Percentiles rank a stretch among this genome's conserved stretches.
Conservation (phyloP, 495 filamentous ascomycete species). For the Corynascus novoguineensis region DNA sequence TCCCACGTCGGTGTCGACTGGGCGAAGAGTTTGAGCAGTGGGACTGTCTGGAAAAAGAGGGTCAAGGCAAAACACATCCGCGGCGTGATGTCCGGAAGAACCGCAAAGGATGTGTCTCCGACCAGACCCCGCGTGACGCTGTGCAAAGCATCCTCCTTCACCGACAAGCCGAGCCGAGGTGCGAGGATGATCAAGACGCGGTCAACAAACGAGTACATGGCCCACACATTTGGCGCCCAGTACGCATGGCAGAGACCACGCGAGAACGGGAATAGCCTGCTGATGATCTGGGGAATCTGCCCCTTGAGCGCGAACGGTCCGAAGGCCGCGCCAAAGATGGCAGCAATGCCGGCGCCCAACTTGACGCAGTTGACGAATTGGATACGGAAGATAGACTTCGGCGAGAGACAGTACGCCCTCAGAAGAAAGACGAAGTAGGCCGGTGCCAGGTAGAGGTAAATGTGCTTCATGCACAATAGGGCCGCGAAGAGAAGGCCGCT, state of each 20-base stretch:
- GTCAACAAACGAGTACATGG: slow-evolving; percentile 90
- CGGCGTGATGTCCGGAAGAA: slow-evolving; percentile 80
- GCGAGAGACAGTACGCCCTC: slow-evolving; percentile 79
- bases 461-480: slow-evolving; percentile 92
- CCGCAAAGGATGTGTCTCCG: slow-evolving; percentile 91
- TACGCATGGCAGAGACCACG: slow-evolving; percentile 93
- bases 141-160: slow-evolving; percentile 68
- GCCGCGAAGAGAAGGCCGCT: slow-evolving; percentile 79
- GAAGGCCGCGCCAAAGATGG: slow-evolving; percentile 77
- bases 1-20: slow-evolving; percentile 80
- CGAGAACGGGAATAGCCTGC: slow-evolving; percentile 88
- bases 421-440: slow-evolving; percentile 92
- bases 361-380: slow-evolving; percentile 74
- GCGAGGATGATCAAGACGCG: slow-evolving; percentile 77
- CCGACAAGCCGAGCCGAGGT: slow-evolving; percentile 64
- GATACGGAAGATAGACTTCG: slow-evolving; percentile 68
- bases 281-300: slow-evolving; percentile 82
- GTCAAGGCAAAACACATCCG: slow-evolving; percentile 76
- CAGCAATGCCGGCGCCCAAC: slow-evolving; percentile 64
- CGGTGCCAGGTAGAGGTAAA: slow-evolving; percentile 93
- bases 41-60: slow-evolving; percentile 73
- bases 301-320: slow-evolving; percentile 81
- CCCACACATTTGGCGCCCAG: slow-evolving; percentile 98
- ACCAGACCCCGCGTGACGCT: slow-evolving; percentile 91
- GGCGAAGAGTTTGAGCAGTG: slow-evolving; percentile 74